Percentiles rank a stretch among this genome's conserved stretches.
phyloP scores from a whole-genome alignment of 2,329 filamentous ascomycete species.

The Cadophora malorum region DNA sequence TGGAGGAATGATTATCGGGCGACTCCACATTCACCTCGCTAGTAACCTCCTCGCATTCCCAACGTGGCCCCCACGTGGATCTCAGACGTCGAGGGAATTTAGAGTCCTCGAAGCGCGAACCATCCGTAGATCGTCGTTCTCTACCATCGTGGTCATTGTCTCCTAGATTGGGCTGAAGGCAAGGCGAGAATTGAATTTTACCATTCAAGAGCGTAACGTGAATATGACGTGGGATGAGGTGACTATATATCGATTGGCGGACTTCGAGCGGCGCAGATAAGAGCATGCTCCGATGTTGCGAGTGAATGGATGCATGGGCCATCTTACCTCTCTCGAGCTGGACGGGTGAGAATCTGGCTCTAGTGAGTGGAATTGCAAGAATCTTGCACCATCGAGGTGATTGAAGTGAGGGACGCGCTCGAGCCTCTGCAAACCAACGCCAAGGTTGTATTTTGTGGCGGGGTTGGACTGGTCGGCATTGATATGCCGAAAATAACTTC shows the following conservation, averaged over 20 bases:
- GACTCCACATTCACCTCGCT: background rate
- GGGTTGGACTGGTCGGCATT: too few relatives aligned
- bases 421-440: too few relatives aligned
- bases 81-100: background rate
- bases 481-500: too few relatives aligned
- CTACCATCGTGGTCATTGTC: conserved; percentile 7
- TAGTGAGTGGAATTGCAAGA: background rate
- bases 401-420: background rate
- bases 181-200: background rate
- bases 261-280: conserved; percentile 8
- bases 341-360: background rate
- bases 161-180: conserved; percentile 12
- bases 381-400: background rate
- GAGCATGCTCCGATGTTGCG: background rate
- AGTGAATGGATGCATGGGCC: background rate
- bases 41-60: background rate
- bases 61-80: background rate
- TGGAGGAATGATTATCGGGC: background rate
- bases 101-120: background rate
- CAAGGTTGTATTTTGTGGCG: too few relatives aligned
- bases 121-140: background rate
- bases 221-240: background rate
- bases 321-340: background rate
- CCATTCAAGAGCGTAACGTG: background rate
- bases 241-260: conserved; percentile 12